Base-by-base conservation (phyloP, 1,139 yeast species). In the Saccharomyces hybrid region DNA sequence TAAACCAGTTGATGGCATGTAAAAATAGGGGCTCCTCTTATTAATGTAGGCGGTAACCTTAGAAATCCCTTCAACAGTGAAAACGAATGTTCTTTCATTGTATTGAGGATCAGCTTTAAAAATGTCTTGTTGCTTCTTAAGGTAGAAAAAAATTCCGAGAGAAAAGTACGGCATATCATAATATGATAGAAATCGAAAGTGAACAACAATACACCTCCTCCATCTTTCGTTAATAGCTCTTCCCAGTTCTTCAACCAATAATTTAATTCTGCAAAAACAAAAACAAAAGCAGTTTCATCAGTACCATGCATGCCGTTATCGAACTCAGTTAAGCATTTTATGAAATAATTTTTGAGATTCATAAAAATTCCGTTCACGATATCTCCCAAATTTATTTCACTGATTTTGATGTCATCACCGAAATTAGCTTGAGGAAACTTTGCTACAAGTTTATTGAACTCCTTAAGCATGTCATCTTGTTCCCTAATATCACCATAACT, bases 21-120 rank as follows among this genome's bases (percentile, higher is more conserved):
- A 52, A 76, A 74, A 2, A 74, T 73, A 1, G 84, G 83, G 28
- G 82, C 76, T 0, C 82, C 83, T 58, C 75, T 75, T 1, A 80
- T 75, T 29, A 76, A 63, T 0, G 75, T 67, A 2, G 76, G 70
- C 1, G 79, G 75, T 14, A 79, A 63, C 26, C 71, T 65, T n/a
- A 79, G 61, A 55, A 79, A 73, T 27, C 74, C 72, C 14, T 72
- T 69, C 31, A 80, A 60, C n/a, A 79, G 70, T 5, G 75, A 69
- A 55, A 76, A 72, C 2, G 81, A 73, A 55, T 74, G 71, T 16
- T 73, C 68, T 54, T 73, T 73, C 54, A 77, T 73, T 0, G 81
- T 76, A 49, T 69, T 66, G 52, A 71, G 61, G 2, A 73, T 72
- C 47, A 65, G 55, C 16, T 62, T 62, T 46, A 68, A 57, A 47